Percentiles rank a stretch among this genome's conserved stretches.
These are phyloP conservation scores for Nothophoma quercina DNA, from an alignment of 2,329 filamentous ascomycete genomes.

Conservation along the genomic window DNA sequence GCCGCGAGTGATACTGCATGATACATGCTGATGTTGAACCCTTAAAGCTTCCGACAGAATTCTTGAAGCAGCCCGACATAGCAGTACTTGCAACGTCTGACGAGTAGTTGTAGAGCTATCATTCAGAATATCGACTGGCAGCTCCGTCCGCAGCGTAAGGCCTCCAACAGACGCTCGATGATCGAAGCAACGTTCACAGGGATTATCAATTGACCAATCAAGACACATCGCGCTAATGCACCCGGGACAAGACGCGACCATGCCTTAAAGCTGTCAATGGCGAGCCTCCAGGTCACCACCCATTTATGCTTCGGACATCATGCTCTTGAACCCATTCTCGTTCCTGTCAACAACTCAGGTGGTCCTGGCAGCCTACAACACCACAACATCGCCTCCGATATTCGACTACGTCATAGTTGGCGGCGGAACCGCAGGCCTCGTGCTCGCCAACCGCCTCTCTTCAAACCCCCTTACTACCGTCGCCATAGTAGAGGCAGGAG, in stretches of 20 bases:
- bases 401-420: slow-evolving; percentile 48
- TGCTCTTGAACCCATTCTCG: not conserved
- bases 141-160: not conserved
- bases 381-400: slow-evolving; percentile 13
- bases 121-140: not conserved
- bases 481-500: slow-evolving; percentile 47
- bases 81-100: too few relatives aligned
- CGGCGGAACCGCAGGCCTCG: slow-evolving; percentile 44
- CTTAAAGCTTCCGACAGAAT: too few relatives aligned
- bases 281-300: not conserved
- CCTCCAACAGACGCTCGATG: not conserved
- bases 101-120: too few relatives aligned
- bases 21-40: not conserved
- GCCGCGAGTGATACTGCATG: slow-evolving; percentile 9
- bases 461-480: slow-evolving; percentile 30
- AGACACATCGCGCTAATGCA: not conserved
- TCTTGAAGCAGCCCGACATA: too few relatives aligned
- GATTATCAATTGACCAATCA: slow-evolving; percentile 1
- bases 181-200: not conserved
- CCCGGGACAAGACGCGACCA: not conserved
- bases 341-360: slow-evolving; percentile 2
- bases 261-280: not conserved
- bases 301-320: not conserved
- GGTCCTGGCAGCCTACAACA: slow-evolving; percentile 19
- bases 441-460: slow-evolving; percentile 40